A percentile compares a stretch with the other conserved stretches of the same genome.
Evolutionary conservation across 2,329 filamentous ascomycete genomes (phyloP).

Genomic region (Paracoccidioides lutzii): DNA sequence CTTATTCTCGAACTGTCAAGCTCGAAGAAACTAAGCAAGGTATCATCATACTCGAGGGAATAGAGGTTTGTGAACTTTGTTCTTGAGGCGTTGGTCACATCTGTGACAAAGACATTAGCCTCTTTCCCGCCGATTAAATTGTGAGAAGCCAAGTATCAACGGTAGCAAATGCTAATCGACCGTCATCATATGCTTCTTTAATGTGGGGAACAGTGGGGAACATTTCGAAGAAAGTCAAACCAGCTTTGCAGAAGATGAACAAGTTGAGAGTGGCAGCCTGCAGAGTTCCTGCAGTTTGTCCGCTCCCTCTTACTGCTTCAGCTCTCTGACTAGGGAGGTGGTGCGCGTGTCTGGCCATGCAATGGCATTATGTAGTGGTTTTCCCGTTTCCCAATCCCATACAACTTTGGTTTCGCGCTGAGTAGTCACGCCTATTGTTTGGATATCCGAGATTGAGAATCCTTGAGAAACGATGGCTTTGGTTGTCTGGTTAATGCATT

Average conservation of each 20-base stretch:
- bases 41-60: conserved; percentile 66
- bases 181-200: conserved; percentile 60
- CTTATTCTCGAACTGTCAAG: conserved; percentile 57
- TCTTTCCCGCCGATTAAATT: conserved; percentile 59
- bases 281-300: conserved; percentile 58
- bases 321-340: conserved; percentile 58
- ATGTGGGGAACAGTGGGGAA: conserved; percentile 51
- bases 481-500: conserved; percentile 66
- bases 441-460: conserved; percentile 55
- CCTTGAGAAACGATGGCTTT: conserved; percentile 59
- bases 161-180: conserved; percentile 69
- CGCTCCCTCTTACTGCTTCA: conserved; percentile 55
- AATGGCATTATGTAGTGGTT: conserved; percentile 71
- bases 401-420: conserved; percentile 80
- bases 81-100: conserved; percentile 74
- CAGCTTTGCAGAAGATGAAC: conserved; percentile 75
- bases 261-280: conserved; percentile 75
- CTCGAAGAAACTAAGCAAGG: conserved; percentile 64
- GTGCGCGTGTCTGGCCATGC: conserved; percentile 86
- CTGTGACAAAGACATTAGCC: conserved; percentile 62
- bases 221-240: conserved; percentile 65
- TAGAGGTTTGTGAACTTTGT: conserved; percentile 92
- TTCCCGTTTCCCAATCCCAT: conserved; percentile 69
- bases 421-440: conserved; percentile 72
- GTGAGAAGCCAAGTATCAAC: conserved; percentile 78